A percentile compares a stretch with the other conserved stretches of the same genome.
These are phyloP conservation scores for Vanrija sp. DNA, from an alignment of 1,284 basidiomycete species.

Conservation along the genomic window DNA sequence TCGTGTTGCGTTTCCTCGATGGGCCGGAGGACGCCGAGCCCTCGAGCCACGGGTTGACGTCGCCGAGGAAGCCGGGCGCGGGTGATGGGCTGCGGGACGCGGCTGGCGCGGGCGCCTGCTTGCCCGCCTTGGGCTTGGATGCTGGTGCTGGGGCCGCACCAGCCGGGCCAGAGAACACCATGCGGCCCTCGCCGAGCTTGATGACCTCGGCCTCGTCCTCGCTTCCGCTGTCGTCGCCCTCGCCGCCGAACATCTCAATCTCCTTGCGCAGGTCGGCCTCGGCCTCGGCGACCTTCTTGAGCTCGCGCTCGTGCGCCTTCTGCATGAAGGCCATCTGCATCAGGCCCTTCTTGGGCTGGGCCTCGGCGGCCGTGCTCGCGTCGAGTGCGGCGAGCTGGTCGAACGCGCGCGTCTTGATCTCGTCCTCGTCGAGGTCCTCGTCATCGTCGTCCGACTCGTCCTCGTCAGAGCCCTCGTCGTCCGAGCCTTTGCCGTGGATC, in stretches of 20 bases:
- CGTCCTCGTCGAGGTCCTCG: slow-evolving; percentile 51
- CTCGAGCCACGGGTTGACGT: slow-evolving; percentile 68
- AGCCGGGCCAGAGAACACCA: slow-evolving; percentile 50
- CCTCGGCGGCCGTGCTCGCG: slow-evolving; percentile 42
- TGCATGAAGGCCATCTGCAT: slow-evolving; percentile 96
- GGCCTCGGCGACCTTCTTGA: slow-evolving; percentile 58
- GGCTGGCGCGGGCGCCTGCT: not conserved
- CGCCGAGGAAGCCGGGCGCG: slow-evolving; percentile 10
- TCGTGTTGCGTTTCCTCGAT: slow-evolving; percentile 66
- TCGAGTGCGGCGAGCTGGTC: slow-evolving; percentile 63
- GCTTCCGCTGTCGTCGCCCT: slow-evolving; percentile 53
- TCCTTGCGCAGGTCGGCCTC: slow-evolving; percentile 68
- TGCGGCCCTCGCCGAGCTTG: slow-evolving; percentile 51
- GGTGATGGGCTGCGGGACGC: slow-evolving; percentile 4
- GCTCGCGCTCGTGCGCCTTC: slow-evolving; percentile 69
- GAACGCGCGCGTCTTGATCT: slow-evolving; percentile 64
- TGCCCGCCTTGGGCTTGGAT: not conserved
- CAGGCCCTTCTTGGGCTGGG: slow-evolving; percentile 55
- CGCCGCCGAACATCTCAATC: slow-evolving; percentile 53
- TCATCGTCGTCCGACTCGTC: slow-evolving; percentile 55
- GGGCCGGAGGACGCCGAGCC: slow-evolving; percentile 45
- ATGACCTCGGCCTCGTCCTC: slow-evolving; percentile 40
- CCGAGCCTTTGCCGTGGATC: slow-evolving; percentile 58
- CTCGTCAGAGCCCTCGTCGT: slow-evolving; percentile 47
- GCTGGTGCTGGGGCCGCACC: not conserved